phyloP scores from a whole-genome alignment of 2,329 filamentous ascomycete genomes.

The Colletotrichum sp. region DNA sequence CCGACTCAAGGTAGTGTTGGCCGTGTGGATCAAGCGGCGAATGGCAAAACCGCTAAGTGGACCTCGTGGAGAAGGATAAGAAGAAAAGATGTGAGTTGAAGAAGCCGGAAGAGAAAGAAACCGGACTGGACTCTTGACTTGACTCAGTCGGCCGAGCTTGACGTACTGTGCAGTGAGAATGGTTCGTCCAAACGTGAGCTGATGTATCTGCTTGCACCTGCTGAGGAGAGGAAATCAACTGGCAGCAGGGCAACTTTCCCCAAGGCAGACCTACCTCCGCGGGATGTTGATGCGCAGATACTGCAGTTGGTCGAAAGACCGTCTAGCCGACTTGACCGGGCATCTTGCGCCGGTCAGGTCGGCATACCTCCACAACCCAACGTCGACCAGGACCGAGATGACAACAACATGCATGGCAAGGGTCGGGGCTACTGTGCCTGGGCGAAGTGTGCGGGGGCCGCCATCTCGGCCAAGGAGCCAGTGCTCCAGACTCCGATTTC shows the following conservation, averaged over 20 bases:
- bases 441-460: neutral
- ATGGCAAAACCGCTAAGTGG: constrained; percentile 5
- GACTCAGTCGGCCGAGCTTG: neutral
- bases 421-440: neutral
- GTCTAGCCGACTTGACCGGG: neutral
- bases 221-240: neutral
- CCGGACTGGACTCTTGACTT: neutral
- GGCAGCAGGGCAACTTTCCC: neutral
- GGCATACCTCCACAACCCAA: neutral
- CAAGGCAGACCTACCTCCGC: neutral
- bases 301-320: neutral
- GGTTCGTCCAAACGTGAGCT: neutral
- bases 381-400: neutral
- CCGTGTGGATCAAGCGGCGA: neutral
- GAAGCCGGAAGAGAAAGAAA: neutral
- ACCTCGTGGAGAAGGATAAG: neutral
- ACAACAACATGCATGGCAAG: neutral
- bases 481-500: neutral
- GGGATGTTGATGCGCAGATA: neutral
- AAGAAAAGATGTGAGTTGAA: neutral
- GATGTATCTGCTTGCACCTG: neutral
- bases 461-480: constrained; percentile 8
- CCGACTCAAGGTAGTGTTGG: neutral
- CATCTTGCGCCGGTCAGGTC: neutral
- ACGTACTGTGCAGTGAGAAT: neutral